Conservation (phyloP, 2,329 filamentous ascomycete genomes). For the Ambrosiella xylebori region DNA sequence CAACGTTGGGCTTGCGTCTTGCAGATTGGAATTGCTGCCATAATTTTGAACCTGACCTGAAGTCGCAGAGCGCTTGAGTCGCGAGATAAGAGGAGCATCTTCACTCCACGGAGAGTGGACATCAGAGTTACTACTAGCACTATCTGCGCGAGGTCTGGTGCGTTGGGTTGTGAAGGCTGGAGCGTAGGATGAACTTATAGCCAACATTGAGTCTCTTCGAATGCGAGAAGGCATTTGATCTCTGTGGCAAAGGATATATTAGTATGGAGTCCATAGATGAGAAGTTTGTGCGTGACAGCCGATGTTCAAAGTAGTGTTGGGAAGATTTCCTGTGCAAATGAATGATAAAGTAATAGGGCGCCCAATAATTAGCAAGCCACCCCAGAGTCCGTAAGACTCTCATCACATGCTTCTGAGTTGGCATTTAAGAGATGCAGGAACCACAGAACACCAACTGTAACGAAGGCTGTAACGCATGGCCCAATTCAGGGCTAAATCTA, state of each 20-base stretch:
- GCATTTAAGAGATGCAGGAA: constrained; percentile 1
- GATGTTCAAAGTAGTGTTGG: neutral
- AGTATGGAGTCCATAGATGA: too few relatives aligned
- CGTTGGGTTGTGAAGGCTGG: constrained; percentile 19
- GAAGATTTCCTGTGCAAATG: neutral
- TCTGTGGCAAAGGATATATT: constrained; percentile 20
- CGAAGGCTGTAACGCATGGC: neutral
- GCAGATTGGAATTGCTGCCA: constrained; percentile 26
- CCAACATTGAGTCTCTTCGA: constrained; percentile 39
- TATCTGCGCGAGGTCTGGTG: constrained; percentile 10
- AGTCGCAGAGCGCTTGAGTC: constrained; percentile 16
- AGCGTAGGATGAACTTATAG: constrained; percentile 13
- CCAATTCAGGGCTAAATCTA: neutral
- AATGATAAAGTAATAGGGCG: neutral
- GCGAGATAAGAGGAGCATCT: constrained; percentile 35
- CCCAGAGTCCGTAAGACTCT: neutral
- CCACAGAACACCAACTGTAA: neutral
- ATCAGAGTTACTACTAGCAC: constrained; percentile 27
- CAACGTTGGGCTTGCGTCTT: constrained; percentile 34
- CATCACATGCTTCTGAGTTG: constrained; percentile 7
- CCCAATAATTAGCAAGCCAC: neutral
- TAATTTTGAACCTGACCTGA: constrained; percentile 21
- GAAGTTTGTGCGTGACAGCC: too few relatives aligned
- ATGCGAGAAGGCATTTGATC: constrained; percentile 45
- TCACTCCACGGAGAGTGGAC: constrained; percentile 34